These are phyloP conservation scores for Geotrichum macrosporum DNA, from an alignment of 1,139 yeast genomes.

Conservation along the genomic window DNA sequence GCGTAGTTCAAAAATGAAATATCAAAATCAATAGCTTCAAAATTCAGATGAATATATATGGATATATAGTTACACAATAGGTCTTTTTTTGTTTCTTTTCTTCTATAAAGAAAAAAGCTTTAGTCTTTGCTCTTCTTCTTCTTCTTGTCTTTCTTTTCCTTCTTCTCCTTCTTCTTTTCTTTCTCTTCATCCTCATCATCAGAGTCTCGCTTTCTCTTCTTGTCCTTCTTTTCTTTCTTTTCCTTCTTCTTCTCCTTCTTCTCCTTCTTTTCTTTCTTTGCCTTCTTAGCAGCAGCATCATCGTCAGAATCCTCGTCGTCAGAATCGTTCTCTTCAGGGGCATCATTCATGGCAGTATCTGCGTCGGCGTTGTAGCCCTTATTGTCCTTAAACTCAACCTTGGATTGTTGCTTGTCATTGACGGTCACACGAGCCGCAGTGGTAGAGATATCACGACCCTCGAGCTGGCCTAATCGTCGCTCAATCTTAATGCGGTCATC, in stretches of 20 bases:
- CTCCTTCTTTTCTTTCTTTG: constrained; percentile 28
- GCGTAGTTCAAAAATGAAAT: too few relatives aligned
- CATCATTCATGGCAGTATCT: constrained; percentile 50
- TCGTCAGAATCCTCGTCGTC: constrained; percentile 28
- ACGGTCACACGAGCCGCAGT: constrained; percentile 33
- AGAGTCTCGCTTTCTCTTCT: constrained; percentile 25
- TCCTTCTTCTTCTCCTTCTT: constrained; percentile 42
- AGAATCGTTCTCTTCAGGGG: constrained; percentile 24
- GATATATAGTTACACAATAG: too few relatives aligned
- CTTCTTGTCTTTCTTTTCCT: constrained; percentile 22
- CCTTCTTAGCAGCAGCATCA: constrained; percentile 24
- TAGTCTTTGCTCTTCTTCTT: constrained; percentile 17
- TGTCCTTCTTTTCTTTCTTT: constrained; percentile 38
- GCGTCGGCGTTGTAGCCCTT: constrained; percentile 93
- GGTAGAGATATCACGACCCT: constrained; percentile 62
- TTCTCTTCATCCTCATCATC: constrained; percentile 15
- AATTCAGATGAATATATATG: too few relatives aligned
- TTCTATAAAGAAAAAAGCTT: too few relatives aligned
- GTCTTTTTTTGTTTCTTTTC: constrained; percentile 1
- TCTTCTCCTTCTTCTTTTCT: constrained; percentile 19
- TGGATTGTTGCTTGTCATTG: constrained; percentile 32
- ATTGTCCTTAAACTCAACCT: constrained; percentile 22
- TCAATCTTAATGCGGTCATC: constrained; percentile 92
- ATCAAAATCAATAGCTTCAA: too few relatives aligned
- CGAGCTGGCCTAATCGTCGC: constrained; percentile 87